These are phyloP conservation scores for Pleurozium schreberi DNA, from an alignment of 225 moss, liverwort and hornwort species.

Conservation along the genomic window DNA sequence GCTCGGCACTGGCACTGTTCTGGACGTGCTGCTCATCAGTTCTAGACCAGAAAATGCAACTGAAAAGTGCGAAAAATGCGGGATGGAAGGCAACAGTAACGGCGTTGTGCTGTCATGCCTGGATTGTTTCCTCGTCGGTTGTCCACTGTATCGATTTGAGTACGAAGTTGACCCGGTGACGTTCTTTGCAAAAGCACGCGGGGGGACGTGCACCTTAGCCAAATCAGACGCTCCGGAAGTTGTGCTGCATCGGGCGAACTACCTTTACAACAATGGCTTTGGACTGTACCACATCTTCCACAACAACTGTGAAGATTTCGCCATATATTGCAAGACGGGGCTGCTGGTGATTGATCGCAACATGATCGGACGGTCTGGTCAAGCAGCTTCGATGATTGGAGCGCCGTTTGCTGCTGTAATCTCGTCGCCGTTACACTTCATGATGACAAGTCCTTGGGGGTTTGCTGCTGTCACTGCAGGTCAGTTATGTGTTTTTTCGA, in stretches of 20 bases:
- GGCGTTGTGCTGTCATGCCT: conserved; percentile 80
- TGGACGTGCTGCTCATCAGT: conserved; percentile 68
- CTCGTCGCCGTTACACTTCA: conserved; percentile 69
- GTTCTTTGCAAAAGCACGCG: conserved; percentile 78
- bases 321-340: conserved; percentile 96
- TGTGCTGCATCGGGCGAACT: conserved; percentile 79
- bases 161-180: conserved; percentile 65
- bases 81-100: conserved; percentile 59
- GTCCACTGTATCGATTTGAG: conserved; percentile 78
- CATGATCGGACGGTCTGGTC: conserved; percentile 86
- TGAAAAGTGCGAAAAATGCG: conserved; percentile 51
- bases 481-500: background rate
- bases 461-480: conserved; percentile 69
- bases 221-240: conserved; percentile 50
- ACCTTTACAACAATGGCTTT: conserved; percentile 64
- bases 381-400: conserved; percentile 87
- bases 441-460: conserved; percentile 91
- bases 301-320: conserved; percentile 98
- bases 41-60: conserved; percentile 52
- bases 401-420: conserved; percentile 94
- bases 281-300: conserved; percentile 81
- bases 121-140: conserved; percentile 67
- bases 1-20: conserved; percentile 69
- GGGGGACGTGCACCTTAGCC: conserved; percentile 92
- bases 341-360: conserved; percentile 70